Evolutionary conservation across 768 basidiomycete genomes (phyloP), one percentile per base, ranked within the genome.

Genomic region (Lepiota subincarnata): DNA sequence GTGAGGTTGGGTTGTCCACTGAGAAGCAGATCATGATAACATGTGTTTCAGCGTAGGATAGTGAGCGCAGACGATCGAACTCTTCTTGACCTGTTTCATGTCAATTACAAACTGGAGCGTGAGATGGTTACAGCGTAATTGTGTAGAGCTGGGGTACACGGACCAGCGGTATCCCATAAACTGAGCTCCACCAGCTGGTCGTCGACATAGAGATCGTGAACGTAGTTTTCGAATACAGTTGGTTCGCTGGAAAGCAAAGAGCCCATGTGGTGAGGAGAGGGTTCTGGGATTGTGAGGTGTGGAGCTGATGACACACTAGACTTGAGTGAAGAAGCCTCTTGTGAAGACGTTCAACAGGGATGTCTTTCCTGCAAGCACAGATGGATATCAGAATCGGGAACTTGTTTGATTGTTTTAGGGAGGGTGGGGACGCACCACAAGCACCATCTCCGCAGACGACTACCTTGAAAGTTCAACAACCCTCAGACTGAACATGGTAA

Each of bases 361-460:
- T 0, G 89, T 92, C 75, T 92, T 89, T 61, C 86, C 86, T 87
- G 60, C 26, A 59, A 56, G 59, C 43, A n/a, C 56, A 38, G 55
- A 45, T n/a, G n/a, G n/a, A n/a, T n/a, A n/a, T 44, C 14, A 54
- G 41, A 40, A 65, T 63, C 60, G 53, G 53, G 49, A 58, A 48
- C 53, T 55, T 56, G 44, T 44, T 49, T 35, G 50, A 55, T 43
- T 53, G 48, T 45, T 58, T 49, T 19, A 51, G 44, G 22, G 18
- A 16, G 20, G 35, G n/a, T n/a, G n/a, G n/a, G 14, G 50, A 68
- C 80, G 55, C 64, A 89, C 95, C 95, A 63, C 90, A 94, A 50
- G 95, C 95, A 60, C 95, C 95, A 70, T 98, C 95, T 35, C 95
- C 95, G 57, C 94, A 87, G n/a, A 98, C 95, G 22, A 94, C 89